Conservation (phyloP, 495 filamentous ascomycete genomes). For the Evansstolkia leycettana region DNA sequence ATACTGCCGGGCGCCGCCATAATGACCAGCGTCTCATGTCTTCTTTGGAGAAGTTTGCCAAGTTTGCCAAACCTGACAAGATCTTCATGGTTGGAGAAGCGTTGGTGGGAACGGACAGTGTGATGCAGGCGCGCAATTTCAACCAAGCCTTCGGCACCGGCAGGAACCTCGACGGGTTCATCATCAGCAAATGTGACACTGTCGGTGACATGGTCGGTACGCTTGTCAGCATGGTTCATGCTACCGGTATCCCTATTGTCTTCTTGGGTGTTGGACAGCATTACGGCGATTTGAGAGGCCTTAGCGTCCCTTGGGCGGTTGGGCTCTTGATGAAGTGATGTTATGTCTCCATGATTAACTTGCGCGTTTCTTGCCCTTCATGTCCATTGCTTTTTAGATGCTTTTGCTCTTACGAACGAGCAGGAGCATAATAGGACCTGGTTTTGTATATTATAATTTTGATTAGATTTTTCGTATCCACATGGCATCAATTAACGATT, state of each 20-base stretch:
- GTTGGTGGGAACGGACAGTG: slow-evolving; percentile 85
- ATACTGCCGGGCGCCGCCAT: slow-evolving; percentile 88
- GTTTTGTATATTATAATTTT: too few species aligned
- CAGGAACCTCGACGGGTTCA: slow-evolving; percentile 80
- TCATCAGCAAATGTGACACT: slow-evolving; percentile 97
- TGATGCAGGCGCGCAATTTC: slow-evolving; percentile 91
- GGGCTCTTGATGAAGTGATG: slow-evolving; percentile 56
- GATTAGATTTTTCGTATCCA: too few species aligned
- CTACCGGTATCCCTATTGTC: slow-evolving; percentile 86
- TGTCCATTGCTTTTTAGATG: too few species aligned
- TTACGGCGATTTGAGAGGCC: slow-evolving; percentile 85
- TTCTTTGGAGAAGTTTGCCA: slow-evolving; percentile 89
- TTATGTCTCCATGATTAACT: too few species aligned
- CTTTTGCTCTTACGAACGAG: too few species aligned
- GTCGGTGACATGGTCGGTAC: slow-evolving; percentile 98
- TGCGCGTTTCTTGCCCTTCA: too few species aligned
- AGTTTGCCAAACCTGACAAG: slow-evolving; percentile 90
- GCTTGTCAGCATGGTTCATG: slow-evolving; percentile 93
- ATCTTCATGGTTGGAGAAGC: slow-evolving; percentile 99
- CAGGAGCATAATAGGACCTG: too few species aligned
- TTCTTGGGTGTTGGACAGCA: slow-evolving; percentile 95
- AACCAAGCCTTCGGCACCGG: slow-evolving; percentile 79
- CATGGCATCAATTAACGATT: too few species aligned
- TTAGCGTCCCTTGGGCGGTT: slow-evolving; percentile 88
- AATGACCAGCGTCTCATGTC: slow-evolving; percentile 95